A percentile compares a stretch with the other conserved stretches of the same genome.
phyloP scores from a whole-genome alignment of 73 alveolate species.

The Halteria grandinella region DNA sequence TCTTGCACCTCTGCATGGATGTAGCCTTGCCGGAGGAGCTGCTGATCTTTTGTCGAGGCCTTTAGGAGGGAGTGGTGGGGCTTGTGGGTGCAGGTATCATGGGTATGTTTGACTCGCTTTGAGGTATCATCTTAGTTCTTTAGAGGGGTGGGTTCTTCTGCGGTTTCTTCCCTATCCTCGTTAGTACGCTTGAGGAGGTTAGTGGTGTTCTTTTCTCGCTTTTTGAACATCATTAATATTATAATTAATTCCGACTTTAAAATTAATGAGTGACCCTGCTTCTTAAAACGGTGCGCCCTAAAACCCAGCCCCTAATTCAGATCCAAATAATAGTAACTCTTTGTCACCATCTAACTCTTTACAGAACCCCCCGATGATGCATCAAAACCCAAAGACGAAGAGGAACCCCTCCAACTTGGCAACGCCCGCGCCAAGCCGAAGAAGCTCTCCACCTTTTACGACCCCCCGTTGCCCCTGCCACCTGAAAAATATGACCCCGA shows the following conservation, averaged over 20 bases:
- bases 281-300: too few species aligned
- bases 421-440: too few species aligned
- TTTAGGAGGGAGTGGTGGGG: not conserved
- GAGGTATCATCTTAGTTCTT: not conserved
- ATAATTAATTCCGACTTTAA: not conserved
- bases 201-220: constrained; percentile 26
- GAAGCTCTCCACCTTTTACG: too few species aligned
- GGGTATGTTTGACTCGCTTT: not conserved
- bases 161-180: constrained; percentile 8
- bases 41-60: constrained; percentile 4
- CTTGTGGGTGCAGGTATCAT: not conserved
- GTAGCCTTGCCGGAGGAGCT: not conserved
- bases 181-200: constrained; percentile 14
- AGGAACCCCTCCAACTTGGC: too few species aligned
- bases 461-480: constrained; percentile 49
- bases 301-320: too few species aligned
- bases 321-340: too few species aligned
- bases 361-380: too few species aligned
- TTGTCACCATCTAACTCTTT: too few species aligned
- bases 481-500: not conserved
- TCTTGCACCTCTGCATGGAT: constrained; percentile 33
- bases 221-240: constrained; percentile 17
- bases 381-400: too few species aligned
- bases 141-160: not conserved
- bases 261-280: not conserved